Evolutionary conservation across 805 yeast species (phyloP), one percentile per base, ranked within the genome.

Genomic region (Priceomyces fermenticarens): DNA sequence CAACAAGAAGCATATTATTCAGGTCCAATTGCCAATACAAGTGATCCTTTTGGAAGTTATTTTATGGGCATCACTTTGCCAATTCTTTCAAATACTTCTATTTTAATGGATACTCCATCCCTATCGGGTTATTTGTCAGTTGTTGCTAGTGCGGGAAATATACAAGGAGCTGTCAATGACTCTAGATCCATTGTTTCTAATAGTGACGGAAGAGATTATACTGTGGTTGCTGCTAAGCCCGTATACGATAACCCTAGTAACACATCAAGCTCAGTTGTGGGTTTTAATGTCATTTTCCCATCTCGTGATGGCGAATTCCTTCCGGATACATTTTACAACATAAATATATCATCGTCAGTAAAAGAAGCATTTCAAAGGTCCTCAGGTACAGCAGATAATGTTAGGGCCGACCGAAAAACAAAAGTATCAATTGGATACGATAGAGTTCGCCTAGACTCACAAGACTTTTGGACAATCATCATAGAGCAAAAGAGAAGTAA

Each of bases 1-100:
- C 37, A 44, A 26, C 49, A 45, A 10, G 16, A 29, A 10, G 59
- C 61, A n/a, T 62, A 54, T 45, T 54, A 86, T 11, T 65, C 81
- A 1, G 95, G 95, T 3, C 96, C 97, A 0, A 66, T 77, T 1
- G 39, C 63, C 12, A 78, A 80, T 49, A 37, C 54, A 10, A 38
- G 58, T 3, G 49, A 55, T 35, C 36, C 41, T 6, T 59, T 57
- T 30, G 49, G 67, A 1, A 43, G 70, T 1, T 83, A 75, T 51
- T 74, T 80, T 48, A 67, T 87, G 73, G 87, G 96, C 0, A 65
- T 89, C 62, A 85, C 96, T 0, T 50, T 88, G 3, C 93, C 96
- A 0, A 75, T 89, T 2, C 82, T 73, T 51, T 77, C 88, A 12
- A 83, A 85, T 49, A 72, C 82, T n/a, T 83, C 95, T 2, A 82